phyloP scores from a whole-genome alignment of 805 yeast genomes.

The Wickerhamiella nectarea region DNA sequence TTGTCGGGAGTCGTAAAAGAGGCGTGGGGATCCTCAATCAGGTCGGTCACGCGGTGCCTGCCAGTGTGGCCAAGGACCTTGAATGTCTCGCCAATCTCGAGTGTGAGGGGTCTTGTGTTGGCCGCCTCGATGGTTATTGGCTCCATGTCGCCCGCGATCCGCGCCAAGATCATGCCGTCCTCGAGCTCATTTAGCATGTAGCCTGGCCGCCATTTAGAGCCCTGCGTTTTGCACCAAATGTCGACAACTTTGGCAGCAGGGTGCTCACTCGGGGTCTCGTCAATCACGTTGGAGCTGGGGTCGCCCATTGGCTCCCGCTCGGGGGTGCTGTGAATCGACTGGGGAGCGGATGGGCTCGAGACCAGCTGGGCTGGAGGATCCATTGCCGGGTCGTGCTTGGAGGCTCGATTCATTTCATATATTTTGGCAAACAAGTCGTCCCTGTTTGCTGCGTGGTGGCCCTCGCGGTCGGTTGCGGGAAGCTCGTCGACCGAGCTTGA shows the following conservation, averaged over 20 bases:
- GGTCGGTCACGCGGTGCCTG: background rate
- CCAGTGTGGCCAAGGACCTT: background rate
- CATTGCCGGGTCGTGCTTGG: too few species aligned
- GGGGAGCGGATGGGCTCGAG: too few species aligned
- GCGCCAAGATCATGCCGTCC: background rate
- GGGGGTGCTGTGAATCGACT: background rate
- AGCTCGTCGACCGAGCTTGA: background rate
- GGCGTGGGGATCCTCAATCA: constrained; percentile 3
- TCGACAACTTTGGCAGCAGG: background rate
- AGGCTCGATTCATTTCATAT: background rate
- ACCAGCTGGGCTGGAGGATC: too few species aligned
- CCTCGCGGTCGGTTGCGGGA: background rate
- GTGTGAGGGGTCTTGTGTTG: constrained; percentile 1
- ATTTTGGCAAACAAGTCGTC: constrained; percentile 3
- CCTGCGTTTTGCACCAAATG: background rate
- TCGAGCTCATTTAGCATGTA: background rate
- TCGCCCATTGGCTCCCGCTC: too few species aligned
- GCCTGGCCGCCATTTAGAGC: constrained; percentile 1
- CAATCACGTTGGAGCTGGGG: background rate
- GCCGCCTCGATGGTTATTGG: background rate
- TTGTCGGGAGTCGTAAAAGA: background rate
- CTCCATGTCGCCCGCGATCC: constrained; percentile 1
- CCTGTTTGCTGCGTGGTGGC: background rate
- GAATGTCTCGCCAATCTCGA: constrained; percentile 2
- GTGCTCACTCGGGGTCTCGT: constrained; percentile 5